These are phyloP conservation scores for Trypanosoma platydactyli DNA, from an alignment of 208 protist genomes.

Conservation along the genomic window DNA sequence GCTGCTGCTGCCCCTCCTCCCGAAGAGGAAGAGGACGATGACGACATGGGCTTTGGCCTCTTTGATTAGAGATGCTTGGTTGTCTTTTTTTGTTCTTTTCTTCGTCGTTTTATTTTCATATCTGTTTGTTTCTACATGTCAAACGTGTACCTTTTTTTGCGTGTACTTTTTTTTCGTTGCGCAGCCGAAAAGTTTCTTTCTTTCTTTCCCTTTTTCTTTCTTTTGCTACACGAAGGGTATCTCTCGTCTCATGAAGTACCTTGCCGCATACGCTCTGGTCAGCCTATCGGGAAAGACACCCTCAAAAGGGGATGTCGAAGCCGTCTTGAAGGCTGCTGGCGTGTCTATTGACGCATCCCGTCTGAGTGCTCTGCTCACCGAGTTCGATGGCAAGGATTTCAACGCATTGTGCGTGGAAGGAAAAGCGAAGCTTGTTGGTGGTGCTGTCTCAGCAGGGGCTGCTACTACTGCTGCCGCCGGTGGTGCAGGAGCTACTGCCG, in stretches of 20 bases:
- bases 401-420: slow-evolving; percentile 85
- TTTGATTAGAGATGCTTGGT: slow-evolving; percentile 69
- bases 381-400: slow-evolving; percentile 92
- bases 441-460: slow-evolving; percentile 21
- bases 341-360: slow-evolving; percentile 70
- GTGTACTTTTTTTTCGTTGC: too few species aligned
- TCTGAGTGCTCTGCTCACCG: slow-evolving; percentile 68
- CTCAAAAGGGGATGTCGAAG: slow-evolving; percentile 80
- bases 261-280: slow-evolving; percentile 92
- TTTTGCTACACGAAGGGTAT: slow-evolving; percentile 14
- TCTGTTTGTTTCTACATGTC: slow-evolving; percentile 4
- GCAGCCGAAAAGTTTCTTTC: too few species aligned
- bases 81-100: slow-evolving; percentile 4
- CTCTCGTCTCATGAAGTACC: slow-evolving; percentile 43
- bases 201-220: slow-evolving; percentile 8
- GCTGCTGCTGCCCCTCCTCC: slow-evolving; percentile 32
- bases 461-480: slow-evolving; percentile 42
- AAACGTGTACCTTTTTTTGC: too few species aligned
- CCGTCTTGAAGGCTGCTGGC: slow-evolving; percentile 89
- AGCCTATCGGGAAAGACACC: slow-evolving; percentile 82
- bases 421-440: slow-evolving; percentile 84
- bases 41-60: slow-evolving; percentile 92
- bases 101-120: slow-evolving; percentile 22
- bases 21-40: slow-evolving; percentile 75
- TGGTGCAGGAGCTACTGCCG: slow-evolving; percentile 39